phyloP scores from a whole-genome alignment of 2,329 filamentous ascomycete genomes.

The Pseudocercospora musae region DNA sequence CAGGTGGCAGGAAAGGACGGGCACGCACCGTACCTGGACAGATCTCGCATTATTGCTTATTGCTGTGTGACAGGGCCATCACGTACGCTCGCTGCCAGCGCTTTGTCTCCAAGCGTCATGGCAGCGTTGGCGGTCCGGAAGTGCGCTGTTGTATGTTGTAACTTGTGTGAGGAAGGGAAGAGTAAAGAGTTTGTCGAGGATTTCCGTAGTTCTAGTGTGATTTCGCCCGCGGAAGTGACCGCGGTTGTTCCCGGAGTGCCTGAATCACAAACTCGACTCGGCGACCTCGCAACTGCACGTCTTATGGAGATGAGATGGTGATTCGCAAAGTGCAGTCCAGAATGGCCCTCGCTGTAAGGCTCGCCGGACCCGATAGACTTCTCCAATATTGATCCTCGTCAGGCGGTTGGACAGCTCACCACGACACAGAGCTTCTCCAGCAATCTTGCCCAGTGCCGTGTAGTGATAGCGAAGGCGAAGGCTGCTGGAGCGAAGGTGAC shows the following conservation, averaged over 20 bases:
- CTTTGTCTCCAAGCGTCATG: not conserved
- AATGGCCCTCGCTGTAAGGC: slow-evolving; percentile 30
- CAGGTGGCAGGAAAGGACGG: not conserved
- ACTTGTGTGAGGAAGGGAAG: not conserved
- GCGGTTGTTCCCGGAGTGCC: not conserved
- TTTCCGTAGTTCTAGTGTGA: not conserved
- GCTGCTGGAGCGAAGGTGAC: slow-evolving; percentile 71
- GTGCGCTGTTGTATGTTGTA: not conserved
- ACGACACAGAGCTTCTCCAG: slow-evolving; percentile 73
- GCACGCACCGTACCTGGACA: slow-evolving; percentile 14
- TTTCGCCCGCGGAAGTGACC: not conserved
- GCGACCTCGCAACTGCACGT: not conserved
- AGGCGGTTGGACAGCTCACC: slow-evolving; percentile 89
- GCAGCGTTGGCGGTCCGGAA: not conserved
- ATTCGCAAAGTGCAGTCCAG: slow-evolving; percentile 7
- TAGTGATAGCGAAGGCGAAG: slow-evolving; percentile 68
- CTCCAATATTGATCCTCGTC: slow-evolving; percentile 1
- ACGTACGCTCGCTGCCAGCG: not conserved
- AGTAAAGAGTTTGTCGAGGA: not conserved
- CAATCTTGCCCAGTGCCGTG: slow-evolving; percentile 76
- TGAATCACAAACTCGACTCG: not conserved
- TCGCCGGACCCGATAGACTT: not conserved
- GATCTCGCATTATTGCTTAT: not conserved
- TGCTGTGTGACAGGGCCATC: not conserved
- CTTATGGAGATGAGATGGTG: slow-evolving; percentile 2